Percentiles rank a stretch among this genome's conserved stretches.
phyloP scores from a whole-genome alignment of 108 stramenopile species.

The Cyclostephanos invisitatus region DNA sequence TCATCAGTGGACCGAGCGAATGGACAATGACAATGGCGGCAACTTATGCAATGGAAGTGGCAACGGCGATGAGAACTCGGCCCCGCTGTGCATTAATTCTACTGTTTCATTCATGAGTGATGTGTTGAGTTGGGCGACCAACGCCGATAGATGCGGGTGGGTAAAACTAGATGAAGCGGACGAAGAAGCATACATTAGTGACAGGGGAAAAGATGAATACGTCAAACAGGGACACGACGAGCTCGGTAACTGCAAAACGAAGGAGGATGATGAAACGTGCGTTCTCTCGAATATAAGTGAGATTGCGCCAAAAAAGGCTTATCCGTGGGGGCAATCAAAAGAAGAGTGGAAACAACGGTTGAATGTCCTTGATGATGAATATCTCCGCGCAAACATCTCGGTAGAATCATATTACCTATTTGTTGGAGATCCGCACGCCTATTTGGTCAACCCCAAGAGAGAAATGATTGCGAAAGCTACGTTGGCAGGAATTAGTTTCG shows the following conservation, averaged over 20 bases:
- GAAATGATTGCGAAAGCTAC: too few relatives aligned
- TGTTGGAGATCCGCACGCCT: not conserved
- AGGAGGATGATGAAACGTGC: not conserved
- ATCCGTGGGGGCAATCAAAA: not conserved
- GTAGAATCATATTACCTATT: not conserved
- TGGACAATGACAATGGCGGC: not conserved
- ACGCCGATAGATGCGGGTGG: slow-evolving; percentile 9
- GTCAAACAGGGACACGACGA: not conserved
- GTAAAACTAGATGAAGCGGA: not conserved
- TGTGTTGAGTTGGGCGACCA: slow-evolving; percentile 1
- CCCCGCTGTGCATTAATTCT: not conserved
- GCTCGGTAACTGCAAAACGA: not conserved
- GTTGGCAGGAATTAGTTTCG: too few relatives aligned
- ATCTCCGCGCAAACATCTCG: not conserved
- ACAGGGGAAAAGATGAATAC: not conserved
- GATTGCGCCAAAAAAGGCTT: not conserved
- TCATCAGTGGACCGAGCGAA: slow-evolving; percentile 3
- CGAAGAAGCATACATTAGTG: not conserved
- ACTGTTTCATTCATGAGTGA: not conserved
- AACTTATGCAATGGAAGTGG: not conserved
- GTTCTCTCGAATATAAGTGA: not conserved
- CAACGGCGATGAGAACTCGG: not conserved
- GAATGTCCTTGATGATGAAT: slow-evolving; percentile 3
- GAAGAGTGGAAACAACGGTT: slow-evolving; percentile 1
- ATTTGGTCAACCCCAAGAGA: too few relatives aligned